Base-by-base conservation (phyloP, 257 asterid species). In the Forsythia viridissima region DNA sequence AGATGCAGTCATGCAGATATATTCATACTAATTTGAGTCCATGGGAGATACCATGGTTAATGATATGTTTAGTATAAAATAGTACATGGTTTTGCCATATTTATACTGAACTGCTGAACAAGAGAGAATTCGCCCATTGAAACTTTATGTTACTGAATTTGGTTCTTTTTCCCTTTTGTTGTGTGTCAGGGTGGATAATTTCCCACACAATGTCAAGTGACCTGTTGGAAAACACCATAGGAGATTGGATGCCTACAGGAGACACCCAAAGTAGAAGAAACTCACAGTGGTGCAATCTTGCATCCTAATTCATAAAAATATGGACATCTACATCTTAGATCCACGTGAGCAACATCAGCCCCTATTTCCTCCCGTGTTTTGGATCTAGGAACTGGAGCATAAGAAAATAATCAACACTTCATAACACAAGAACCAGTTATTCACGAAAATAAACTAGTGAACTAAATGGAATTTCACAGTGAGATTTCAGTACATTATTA, bases 341-440 rank as follows among this genome's bases (percentile, higher is more conserved):
- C 97, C 85, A 96, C 98, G 78, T 93, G 99, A 10, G 98, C 97
- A 82, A 97, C 98, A 87, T 96, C 99, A 77, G 99, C 99, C 8
- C 87, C 99, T 81, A 96, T 93, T 85, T 93, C 98, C 85, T 96
- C 97, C 72, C 97, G 80, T 44, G 97, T 96, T 87, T 90, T 96
- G 79, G 93, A 90, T 78, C 93, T 91, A 86, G 69, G 43, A 70
- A 79, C 42, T 37, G 30, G 44, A 68, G 52, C 9, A 48, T 10
- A 65, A 5, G 40, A 73, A 79, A 66, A 37, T 68, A 20, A 75
- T 39, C 77, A 69, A 4, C 10, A 39, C 39, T 12, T 48, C 11
- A 46, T 42, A 72, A 18, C 40, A 3, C 7, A 70, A 10, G 55
- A 52, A 0, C 4, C 41, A 76, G 63, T 69, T 63, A 59, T 57